phyloP scores from a whole-genome alignment of 495 filamentous ascomycete genomes.

The Neurospora sp. region DNA sequence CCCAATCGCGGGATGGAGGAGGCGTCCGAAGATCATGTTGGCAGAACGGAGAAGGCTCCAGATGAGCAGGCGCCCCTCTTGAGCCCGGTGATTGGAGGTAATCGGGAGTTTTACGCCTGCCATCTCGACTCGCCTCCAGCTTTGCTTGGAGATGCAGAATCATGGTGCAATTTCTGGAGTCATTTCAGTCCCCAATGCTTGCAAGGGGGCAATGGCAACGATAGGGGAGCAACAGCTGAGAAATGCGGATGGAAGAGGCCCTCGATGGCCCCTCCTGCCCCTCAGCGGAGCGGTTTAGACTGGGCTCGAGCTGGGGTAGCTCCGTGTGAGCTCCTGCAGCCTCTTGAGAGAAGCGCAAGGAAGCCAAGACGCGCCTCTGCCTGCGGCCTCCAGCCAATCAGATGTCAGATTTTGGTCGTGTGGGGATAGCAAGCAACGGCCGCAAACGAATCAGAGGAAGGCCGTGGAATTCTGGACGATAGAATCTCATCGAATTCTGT shows the following conservation, averaged over 20 bases:
- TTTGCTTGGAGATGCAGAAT: background rate
- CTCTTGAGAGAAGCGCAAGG: constrained; percentile 4
- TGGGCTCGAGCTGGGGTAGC: background rate
- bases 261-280: background rate
- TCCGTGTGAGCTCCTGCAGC: constrained; percentile 5
- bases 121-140: background rate
- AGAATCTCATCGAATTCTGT: constrained; percentile 30
- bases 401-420: constrained; percentile 5
- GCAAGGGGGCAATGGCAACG: background rate
- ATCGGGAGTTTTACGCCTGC: background rate
- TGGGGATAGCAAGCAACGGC: constrained; percentile 12
- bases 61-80: background rate
- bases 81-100: background rate
- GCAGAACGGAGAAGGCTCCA: background rate
- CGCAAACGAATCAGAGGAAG: constrained; percentile 24
- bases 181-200: background rate
- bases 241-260: background rate
- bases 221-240: background rate
- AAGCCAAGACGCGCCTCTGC: constrained; percentile 10
- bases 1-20: background rate
- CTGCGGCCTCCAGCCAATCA: constrained; percentile 20
- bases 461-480: constrained; percentile 22
- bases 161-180: background rate
- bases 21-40: background rate
- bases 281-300: background rate